Evolutionary conservation across 352 stramenopile genomes (phyloP).

Genomic region (Elongisporangium undulatum): DNA sequence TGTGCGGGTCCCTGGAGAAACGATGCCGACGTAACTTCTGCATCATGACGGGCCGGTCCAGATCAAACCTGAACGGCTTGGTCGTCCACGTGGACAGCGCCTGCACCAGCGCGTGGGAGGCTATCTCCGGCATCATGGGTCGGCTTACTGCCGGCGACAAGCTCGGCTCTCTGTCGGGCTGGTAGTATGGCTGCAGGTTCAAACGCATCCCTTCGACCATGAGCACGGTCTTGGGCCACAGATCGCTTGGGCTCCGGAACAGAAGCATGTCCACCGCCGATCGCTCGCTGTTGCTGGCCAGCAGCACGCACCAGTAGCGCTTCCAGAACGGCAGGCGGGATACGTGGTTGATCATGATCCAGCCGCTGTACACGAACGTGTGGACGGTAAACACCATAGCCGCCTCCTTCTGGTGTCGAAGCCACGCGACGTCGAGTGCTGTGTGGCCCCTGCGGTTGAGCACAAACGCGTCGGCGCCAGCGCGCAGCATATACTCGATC

Average conservation of each 20-base stretch:
- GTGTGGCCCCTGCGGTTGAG: slow-evolving; percentile 57
- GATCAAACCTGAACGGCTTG: slow-evolving; percentile 32
- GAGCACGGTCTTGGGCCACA: slow-evolving; percentile 25
- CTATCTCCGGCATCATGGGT: neutral
- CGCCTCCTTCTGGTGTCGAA: slow-evolving; percentile 36
- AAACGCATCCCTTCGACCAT: slow-evolving; percentile 25
- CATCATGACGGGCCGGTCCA: slow-evolving; percentile 26
- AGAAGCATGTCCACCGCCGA: slow-evolving; percentile 48
- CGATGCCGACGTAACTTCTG: slow-evolving; percentile 27
- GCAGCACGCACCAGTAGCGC: slow-evolving; percentile 49
- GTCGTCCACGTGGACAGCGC: slow-evolving; percentile 30
- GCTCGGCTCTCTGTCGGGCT: neutral
- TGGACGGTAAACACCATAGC: slow-evolving; percentile 39
- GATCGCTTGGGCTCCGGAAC: slow-evolving; percentile 25
- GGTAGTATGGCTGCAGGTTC: neutral
- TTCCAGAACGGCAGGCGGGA: slow-evolving; percentile 50
- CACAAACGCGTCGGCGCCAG: slow-evolving; percentile 34
- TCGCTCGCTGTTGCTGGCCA: slow-evolving; percentile 42
- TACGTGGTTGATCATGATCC: slow-evolving; percentile 40
- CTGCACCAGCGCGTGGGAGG: neutral
- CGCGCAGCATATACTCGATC: slow-evolving; percentile 51
- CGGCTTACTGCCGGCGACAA: neutral
- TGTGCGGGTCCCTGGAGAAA: slow-evolving; percentile 20
- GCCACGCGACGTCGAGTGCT: slow-evolving; percentile 51
- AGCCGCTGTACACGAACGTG: slow-evolving; percentile 46